Base-by-base conservation (phyloP, 2,329 filamentous ascomycete genomes). In the Penicillium freii region DNA sequence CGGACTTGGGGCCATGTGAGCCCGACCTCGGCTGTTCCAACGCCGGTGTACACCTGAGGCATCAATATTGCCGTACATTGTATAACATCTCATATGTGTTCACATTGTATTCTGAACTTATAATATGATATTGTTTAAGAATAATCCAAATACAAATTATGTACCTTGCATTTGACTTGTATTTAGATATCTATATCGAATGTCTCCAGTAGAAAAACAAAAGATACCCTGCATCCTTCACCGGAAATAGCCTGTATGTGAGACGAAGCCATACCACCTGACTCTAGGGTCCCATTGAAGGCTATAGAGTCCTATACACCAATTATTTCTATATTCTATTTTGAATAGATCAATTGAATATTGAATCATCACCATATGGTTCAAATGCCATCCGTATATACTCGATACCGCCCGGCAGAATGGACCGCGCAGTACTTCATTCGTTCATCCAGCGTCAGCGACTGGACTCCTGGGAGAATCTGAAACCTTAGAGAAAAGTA, bases 1-100 rank as follows among this genome's bases (percentile, higher is more conserved):
- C 65, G 59, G 65, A 66, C 64, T 63, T 54, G 52, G 57, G 42
- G 34, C 62, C 65, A 67, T 67, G 64, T 67, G 65, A 67, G 59
- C 58, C 49, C 64, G 61, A 67, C 65, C 65, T 67, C 65, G 65
- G 65, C 64, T 66, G 62, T 67, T 60, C 33, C 59, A 50, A 46
- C 39, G 42, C 58, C 53, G 62, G 56, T 17, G 1, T 25, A 43
- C n/a, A 29, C 54, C 54, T 53, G 17, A 53, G 54, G 54, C 49
- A 56, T 33, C 27, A n/a, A 54, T 8, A 23, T 52, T 25, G 49
- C 5, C 19, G 39, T 25, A 46, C 23, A 44, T 23, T 31, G 9
- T 34, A 33, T 42, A 13, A 34, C 13, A 36, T 6, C 4, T 8
- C 15, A 23, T 44, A 11, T 4, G 4, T 38, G 31, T 46, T 34